These are phyloP conservation scores for Penicillium hordei DNA, from an alignment of 2,329 filamentous ascomycete species.

Conservation along the genomic window DNA sequence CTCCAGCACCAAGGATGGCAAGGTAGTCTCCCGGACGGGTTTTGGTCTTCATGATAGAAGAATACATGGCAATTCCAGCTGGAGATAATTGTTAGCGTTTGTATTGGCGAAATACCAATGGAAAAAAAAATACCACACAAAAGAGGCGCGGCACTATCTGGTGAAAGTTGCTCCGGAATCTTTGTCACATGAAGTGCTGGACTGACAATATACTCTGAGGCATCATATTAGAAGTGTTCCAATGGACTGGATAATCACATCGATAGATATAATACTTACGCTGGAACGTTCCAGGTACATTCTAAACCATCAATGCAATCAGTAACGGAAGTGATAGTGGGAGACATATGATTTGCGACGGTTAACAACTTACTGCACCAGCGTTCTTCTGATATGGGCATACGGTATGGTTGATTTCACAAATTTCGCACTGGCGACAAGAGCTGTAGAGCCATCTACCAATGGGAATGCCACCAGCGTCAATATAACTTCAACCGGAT, in stretches of 20 bases:
- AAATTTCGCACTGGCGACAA: conserved; percentile 41
- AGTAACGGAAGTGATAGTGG: neutral
- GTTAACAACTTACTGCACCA: conserved; percentile 31
- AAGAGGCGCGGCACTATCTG: conserved; percentile 38
- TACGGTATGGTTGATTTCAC: conserved; percentile 39
- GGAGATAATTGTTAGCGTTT: neutral
- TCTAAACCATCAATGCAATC: conserved; percentile 20
- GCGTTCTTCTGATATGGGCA: conserved; percentile 42
- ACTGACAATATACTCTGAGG: conserved; percentile 37
- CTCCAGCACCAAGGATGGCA: conserved; percentile 39
- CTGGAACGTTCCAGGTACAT: conserved; percentile 42
- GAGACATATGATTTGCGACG: neutral
- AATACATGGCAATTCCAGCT: conserved; percentile 44
- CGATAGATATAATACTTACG: conserved; percentile 19
- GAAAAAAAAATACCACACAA: conserved; percentile 34
- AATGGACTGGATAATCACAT: neutral
- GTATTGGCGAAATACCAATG: neutral
- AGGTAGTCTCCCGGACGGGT: conserved; percentile 38
- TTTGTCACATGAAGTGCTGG: conserved; percentile 39
- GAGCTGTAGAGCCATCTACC: conserved; percentile 41
- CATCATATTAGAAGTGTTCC: neutral
- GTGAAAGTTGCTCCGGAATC: conserved; percentile 34
- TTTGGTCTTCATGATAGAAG: conserved; percentile 41
- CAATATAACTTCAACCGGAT: neutral
- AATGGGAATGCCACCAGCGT: neutral